These are phyloP conservation scores for Endoconidiophora laricicola DNA, from an alignment of 2,329 filamentous ascomycete genomes.

Conservation along the genomic window DNA sequence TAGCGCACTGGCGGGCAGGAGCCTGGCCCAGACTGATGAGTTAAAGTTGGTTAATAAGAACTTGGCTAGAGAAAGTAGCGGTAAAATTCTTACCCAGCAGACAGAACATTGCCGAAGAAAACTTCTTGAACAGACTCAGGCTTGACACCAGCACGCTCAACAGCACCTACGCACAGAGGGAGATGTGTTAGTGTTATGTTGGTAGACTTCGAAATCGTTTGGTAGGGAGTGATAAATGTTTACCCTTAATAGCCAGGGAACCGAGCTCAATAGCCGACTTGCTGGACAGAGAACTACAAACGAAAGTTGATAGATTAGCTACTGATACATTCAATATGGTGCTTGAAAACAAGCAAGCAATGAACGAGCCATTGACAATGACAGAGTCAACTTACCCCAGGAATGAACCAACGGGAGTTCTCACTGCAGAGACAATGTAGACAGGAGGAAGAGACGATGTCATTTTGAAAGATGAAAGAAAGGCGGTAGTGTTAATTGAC, in stretches of 20 bases:
- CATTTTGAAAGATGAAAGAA: slow-evolving; percentile 5
- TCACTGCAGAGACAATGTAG: slow-evolving; percentile 84
- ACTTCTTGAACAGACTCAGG: slow-evolving; percentile 85
- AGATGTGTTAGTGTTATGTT: slow-evolving; percentile 12
- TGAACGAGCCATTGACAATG: slow-evolving; percentile 8
- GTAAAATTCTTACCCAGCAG: slow-evolving; percentile 54
- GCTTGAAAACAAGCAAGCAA: background rate
- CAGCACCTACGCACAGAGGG: slow-evolving; percentile 36
- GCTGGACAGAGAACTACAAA: slow-evolving; percentile 63
- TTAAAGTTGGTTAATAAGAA: slow-evolving; percentile 7
- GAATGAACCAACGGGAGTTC: slow-evolving; percentile 88
- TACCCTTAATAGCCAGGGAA: slow-evolving; percentile 83
- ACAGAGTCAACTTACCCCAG: slow-evolving; percentile 47
- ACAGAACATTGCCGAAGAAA: slow-evolving; percentile 95
- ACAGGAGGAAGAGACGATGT: slow-evolving; percentile 53
- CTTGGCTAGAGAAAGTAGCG: slow-evolving; percentile 1
- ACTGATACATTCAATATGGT: background rate
- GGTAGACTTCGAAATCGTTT: slow-evolving; percentile 1
- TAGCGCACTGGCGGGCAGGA: slow-evolving; percentile 83
- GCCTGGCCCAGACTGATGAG: slow-evolving; percentile 70
- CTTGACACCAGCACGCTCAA: slow-evolving; percentile 77
- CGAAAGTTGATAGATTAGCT: slow-evolving; percentile 1
- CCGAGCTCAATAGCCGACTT: slow-evolving; percentile 76
- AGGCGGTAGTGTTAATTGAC: slow-evolving; percentile 1
- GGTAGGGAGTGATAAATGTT: slow-evolving; percentile 15